Percentiles rank a stretch among this genome's conserved stretches.
phyloP scores from a whole-genome alignment of 208 protist genomes.

The Trichomonas gallinae region DNA sequence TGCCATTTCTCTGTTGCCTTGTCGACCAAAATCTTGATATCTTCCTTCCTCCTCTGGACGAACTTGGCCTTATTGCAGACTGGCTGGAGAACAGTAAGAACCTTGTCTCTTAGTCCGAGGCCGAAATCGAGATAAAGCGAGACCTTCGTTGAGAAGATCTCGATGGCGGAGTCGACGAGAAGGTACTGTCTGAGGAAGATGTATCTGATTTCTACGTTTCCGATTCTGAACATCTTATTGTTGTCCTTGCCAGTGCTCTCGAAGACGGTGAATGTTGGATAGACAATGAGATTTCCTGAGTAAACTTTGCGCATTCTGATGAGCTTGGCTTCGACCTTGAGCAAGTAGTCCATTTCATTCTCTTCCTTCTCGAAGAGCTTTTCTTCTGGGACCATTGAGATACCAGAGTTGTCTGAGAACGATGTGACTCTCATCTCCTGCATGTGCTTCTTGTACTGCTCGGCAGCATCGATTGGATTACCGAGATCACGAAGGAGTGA shows the following conservation, averaged over 20 bases:
- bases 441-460: not conserved
- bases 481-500: not conserved
- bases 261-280: not conserved
- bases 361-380: not conserved
- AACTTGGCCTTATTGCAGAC: not conserved
- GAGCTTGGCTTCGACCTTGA: not conserved
- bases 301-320: not conserved
- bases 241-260: not conserved
- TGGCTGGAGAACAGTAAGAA: not conserved
- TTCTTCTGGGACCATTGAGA: not conserved
- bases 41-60: not conserved
- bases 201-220: not conserved
- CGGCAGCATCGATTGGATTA: not conserved
- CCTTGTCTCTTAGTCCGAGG: not conserved
- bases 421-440: not conserved
- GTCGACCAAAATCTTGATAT: not conserved
- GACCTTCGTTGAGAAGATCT: not conserved
- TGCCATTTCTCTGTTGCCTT: not conserved
- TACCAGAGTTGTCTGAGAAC: not conserved
- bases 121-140: not conserved
- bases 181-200: not conserved
- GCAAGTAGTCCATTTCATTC: not conserved
- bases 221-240: not conserved
- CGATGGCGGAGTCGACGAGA: not conserved
- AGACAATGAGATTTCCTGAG: not conserved